Percentiles rank a stretch among this genome's conserved stretches.
Evolutionary conservation across 805 yeast genomes (phyloP).

Genomic region (Candida pseudoglaebosa): DNA sequence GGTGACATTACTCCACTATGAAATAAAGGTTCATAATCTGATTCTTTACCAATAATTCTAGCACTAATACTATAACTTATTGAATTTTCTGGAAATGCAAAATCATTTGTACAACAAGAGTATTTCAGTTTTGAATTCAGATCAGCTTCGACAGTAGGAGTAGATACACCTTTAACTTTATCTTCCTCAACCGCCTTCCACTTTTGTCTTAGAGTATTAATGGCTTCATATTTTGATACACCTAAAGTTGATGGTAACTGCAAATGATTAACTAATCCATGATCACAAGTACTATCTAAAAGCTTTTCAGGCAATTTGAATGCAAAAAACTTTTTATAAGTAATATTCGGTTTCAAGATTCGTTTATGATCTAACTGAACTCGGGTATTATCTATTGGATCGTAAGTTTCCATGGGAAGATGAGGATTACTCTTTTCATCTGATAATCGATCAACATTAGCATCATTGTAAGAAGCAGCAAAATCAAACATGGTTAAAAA

Average conservation of each 20-base stretch:
- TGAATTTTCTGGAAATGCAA: conserved; percentile 25
- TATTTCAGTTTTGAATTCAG: conserved; percentile 8
- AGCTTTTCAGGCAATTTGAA: conserved; percentile 36
- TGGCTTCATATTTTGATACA: conserved; percentile 24
- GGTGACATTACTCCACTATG: conserved; percentile 8
- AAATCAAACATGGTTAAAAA: conserved; percentile 40
- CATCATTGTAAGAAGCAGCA: conserved; percentile 39
- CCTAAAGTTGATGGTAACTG: conserved; percentile 37
- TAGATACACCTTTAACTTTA: conserved; percentile 5
- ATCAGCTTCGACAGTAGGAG: background rate
- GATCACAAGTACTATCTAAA: conserved; percentile 33
- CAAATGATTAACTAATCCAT: conserved; percentile 33
- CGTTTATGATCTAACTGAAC: conserved; percentile 21
- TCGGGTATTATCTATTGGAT: conserved; percentile 30
- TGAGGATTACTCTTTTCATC: conserved; percentile 30
- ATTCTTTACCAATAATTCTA: conserved; percentile 34
- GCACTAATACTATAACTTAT: conserved; percentile 33
- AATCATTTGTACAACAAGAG: conserved; percentile 24
- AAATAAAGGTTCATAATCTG: conserved; percentile 21
- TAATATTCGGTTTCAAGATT: conserved; percentile 25
- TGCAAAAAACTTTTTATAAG: conserved; percentile 38
- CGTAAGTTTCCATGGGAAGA: conserved; percentile 16
- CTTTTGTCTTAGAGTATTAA: conserved; percentile 22
- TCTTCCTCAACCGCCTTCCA: conserved; percentile 14
- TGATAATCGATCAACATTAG: conserved; percentile 25